phyloP scores from a whole-genome alignment of 2,329 filamentous ascomycete genomes.

The Lachnellula cervina region DNA sequence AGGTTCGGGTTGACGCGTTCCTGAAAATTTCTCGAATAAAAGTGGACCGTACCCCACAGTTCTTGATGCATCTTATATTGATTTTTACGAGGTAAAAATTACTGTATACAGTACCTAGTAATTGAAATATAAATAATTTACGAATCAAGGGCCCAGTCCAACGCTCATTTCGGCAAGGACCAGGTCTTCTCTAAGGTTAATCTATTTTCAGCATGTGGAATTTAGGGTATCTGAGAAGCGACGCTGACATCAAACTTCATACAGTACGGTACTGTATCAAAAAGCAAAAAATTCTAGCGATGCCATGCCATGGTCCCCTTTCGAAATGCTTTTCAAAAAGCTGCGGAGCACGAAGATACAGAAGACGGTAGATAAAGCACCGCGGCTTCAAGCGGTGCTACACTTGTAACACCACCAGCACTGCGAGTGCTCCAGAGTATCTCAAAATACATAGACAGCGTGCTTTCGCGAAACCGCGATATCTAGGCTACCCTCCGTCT shows the following conservation, averaged over 20 bases:
- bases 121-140: background rate
- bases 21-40: conserved; percentile 5
- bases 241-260: background rate
- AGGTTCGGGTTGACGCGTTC: conserved; percentile 12
- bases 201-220: conserved; percentile 1
- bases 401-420: background rate
- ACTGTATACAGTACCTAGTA: too few relatives aligned
- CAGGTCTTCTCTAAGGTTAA: background rate
- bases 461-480: background rate
- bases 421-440: background rate
- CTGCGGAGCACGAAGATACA: too few relatives aligned
- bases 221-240: background rate
- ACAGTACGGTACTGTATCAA: too few relatives aligned
- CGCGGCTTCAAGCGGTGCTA: background rate
- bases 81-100: background rate
- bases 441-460: too few relatives aligned
- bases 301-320: background rate
- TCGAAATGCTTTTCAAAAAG: too few relatives aligned
- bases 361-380: background rate
- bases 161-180: background rate
- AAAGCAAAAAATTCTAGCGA: background rate
- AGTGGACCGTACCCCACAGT: background rate
- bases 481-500: conserved; percentile 3
- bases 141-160: background rate
- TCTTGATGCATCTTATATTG: background rate